Evolutionary conservation across 2,329 filamentous ascomycete species (phyloP).

Genomic region (Dothiorella sarmentorum): DNA sequence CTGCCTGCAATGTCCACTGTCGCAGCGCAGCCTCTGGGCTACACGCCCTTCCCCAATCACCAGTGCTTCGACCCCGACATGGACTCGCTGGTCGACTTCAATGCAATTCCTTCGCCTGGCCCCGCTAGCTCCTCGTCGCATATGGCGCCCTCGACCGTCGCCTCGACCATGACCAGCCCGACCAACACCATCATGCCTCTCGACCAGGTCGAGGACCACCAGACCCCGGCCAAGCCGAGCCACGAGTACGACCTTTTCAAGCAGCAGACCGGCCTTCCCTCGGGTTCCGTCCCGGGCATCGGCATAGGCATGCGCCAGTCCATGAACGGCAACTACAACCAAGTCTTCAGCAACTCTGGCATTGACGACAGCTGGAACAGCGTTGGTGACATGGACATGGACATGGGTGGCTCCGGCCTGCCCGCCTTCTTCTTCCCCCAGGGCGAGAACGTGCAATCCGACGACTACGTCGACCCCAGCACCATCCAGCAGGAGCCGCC

Average conservation of each 20-base stretch:
- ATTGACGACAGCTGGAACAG: constrained; percentile 62
- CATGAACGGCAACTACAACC: constrained; percentile 31
- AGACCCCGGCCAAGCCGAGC: constrained; percentile 72
- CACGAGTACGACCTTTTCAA: constrained; percentile 95
- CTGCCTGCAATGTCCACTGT: constrained; percentile 17
- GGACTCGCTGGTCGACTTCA: constrained; percentile 52
- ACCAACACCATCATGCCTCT: constrained; percentile 53
- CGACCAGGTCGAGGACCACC: constrained; percentile 47
- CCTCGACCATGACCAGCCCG: constrained; percentile 53
- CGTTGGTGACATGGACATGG: constrained; percentile 64
- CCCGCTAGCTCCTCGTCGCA: constrained; percentile 50
- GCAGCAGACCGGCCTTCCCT: constrained; percentile 90
- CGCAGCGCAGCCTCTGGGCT: constrained; percentile 25
- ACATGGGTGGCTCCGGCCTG: constrained; percentile 47
- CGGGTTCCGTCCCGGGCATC: constrained; percentile 76
- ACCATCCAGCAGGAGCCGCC: constrained; percentile 63
- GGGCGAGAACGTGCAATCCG: constrained; percentile 38
- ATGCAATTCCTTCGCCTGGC: constrained; percentile 58
- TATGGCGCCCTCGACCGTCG: constrained; percentile 48
- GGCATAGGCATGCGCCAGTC: constrained; percentile 57
- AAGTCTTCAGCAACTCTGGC: constrained; percentile 55
- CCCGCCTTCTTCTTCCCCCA: constrained; percentile 63
- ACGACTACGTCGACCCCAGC: constrained; percentile 69
- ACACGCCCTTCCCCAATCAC: constrained; percentile 31
- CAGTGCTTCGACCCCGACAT: constrained; percentile 41